Base-by-base conservation (phyloP, 1,139 yeast genomes). In the Taphrina pruni region DNA sequence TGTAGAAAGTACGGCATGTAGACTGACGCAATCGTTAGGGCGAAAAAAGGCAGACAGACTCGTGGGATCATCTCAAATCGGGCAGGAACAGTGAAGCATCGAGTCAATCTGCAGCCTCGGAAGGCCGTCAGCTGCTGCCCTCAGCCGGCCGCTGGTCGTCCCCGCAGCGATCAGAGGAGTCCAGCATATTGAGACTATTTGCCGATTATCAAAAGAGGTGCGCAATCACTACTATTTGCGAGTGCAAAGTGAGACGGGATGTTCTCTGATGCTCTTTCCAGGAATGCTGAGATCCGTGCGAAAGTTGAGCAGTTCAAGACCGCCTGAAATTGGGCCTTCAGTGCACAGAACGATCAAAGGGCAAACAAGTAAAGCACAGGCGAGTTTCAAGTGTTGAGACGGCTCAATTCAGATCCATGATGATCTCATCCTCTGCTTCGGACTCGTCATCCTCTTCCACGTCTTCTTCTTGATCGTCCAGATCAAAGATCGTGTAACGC, bases 401-500 rank as follows among this genome's bases (percentile, higher is more conserved):
- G 8, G 3, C 8, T 17, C n/a, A 45, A 20, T 45, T 17, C 48
- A 12, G 3, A 45, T 45, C 48, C 48, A 45, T 45, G 12, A 45
- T 45, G 48, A 45, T n/a, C 48, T 50, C 54, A 11, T 39, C 60
- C 8, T 20, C 50, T 41, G 12, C 46, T 6, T 56, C 60, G 21
- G 8, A 35, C 8, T 21, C 50, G 11, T 54, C 58, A 6, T 58
- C 62, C 5, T 39, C 51, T 43, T 52, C 66, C 17, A n/a, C 73
- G 7, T 70, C 72, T 7, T 54, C 72, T 43, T 71, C 73, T 12
- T 66, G 72, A 38, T 66, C 75, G 39, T 73, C 75, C 6, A 73
- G 68, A 66, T 73, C 75, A 64, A 73, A 73, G 7, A 73, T 70
- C 41, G 65, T 48, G 52, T 71, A 72, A 7, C 74, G 70, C 58